Conservation (phyloP, 2,329 filamentous ascomycete species). For the Cercospora zeae-maydis region DNA sequence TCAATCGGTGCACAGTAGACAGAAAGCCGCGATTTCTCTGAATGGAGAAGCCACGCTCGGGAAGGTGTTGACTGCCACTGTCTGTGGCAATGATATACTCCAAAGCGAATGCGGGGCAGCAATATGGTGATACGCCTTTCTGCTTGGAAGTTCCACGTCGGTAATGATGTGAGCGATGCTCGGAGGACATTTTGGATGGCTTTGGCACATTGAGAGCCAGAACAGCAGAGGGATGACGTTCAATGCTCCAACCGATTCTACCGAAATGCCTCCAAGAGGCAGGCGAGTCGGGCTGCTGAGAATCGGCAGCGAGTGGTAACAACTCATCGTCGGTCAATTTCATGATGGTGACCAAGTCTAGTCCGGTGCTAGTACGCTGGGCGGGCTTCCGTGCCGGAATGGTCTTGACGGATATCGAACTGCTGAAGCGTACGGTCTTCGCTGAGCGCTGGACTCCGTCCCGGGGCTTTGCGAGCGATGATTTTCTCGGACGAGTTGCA, state of each 20-base stretch:
- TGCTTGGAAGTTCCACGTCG: not conserved
- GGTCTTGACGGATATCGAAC: not conserved
- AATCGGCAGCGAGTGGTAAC: not conserved
- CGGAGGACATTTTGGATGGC: not conserved
- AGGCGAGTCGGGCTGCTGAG: slow-evolving; percentile 14
- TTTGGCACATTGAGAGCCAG: not conserved
- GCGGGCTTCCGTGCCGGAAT: slow-evolving; percentile 3
- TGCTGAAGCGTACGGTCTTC: slow-evolving; percentile 14
- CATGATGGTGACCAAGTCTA: slow-evolving; percentile 3
- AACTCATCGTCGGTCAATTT: slow-evolving; percentile 6
- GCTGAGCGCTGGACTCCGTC: not conserved
- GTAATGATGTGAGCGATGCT: not conserved
- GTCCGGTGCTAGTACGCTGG: not conserved
- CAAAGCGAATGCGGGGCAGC: not conserved
- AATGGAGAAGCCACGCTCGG: not conserved
- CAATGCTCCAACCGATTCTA: slow-evolving; percentile 6
- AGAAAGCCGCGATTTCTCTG: not conserved
- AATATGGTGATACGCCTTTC: not conserved
- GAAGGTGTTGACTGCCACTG: not conserved
- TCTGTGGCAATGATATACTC: not conserved
- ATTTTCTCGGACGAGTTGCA: slow-evolving; percentile 3
- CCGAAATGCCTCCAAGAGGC: slow-evolving; percentile 10
- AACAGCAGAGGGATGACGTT: not conserved
- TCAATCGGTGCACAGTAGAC: not conserved
- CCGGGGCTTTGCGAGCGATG: slow-evolving; percentile 8